These are phyloP conservation scores for Fusarium guadeloupense DNA, from an alignment of 2,329 filamentous ascomycete species.

Conservation along the genomic window DNA sequence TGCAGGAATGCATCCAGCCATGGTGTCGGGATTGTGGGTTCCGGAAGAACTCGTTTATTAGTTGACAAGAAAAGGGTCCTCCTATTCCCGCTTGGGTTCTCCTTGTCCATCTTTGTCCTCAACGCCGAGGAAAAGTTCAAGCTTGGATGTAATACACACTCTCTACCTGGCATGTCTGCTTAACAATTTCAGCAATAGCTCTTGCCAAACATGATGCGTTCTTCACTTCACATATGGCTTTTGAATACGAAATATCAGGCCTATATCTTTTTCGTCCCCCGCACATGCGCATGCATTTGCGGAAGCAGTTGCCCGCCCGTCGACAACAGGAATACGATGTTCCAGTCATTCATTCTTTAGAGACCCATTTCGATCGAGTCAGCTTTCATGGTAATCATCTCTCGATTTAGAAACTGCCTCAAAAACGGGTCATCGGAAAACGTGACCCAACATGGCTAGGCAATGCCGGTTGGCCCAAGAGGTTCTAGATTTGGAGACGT, in stretches of 20 bases:
- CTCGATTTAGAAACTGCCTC: not conserved
- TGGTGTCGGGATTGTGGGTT: not conserved
- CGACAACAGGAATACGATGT: constrained; percentile 3
- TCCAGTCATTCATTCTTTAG: constrained; percentile 4
- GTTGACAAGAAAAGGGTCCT: not conserved
- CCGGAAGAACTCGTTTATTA: constrained; percentile 1
- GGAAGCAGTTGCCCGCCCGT: constrained; percentile 1
- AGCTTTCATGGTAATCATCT: not conserved
- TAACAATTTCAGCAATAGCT: not conserved
- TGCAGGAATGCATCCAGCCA: not conserved
- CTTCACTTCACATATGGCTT: not conserved
- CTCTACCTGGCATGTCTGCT: too few relatives aligned
- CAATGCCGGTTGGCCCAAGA: not conserved
- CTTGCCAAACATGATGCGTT: not conserved
- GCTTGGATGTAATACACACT: not conserved
- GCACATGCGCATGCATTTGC: not conserved
- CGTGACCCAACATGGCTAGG: not conserved
- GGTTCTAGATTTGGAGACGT: not conserved
- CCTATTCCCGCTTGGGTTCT: not conserved
- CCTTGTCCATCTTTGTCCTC: not conserved
- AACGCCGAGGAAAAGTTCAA: not conserved
- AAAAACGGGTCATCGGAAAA: not conserved
- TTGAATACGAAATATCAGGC: constrained; percentile 6
- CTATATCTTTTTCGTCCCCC: not conserved
- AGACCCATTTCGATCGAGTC: not conserved